Evolutionary conservation across 345 rosid species (phyloP), one percentile per base, ranked within the genome.

Genomic region (Syzygium grande): DNA sequence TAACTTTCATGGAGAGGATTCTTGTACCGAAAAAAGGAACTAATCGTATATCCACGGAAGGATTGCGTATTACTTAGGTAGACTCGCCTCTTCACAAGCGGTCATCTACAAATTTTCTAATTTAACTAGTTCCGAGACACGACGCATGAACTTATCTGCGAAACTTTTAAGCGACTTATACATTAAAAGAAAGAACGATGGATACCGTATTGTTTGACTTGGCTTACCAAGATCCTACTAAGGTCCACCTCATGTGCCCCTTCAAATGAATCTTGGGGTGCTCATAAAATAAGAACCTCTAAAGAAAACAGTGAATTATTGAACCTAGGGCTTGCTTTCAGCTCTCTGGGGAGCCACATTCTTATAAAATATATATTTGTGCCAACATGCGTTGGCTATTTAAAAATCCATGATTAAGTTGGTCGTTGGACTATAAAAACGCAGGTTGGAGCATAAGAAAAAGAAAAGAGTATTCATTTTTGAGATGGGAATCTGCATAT

Each of bases 191-290:
- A 15, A 13, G 12, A 27, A 6, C 43, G 79, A 25, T 25, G 52
- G 52, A 51, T 46, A 10, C 38, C 27, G n/a, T 17, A 30, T 84
- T 6, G 59, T 52, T 29, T 25, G 61, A 29, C 46, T 38, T 54
- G 53, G 30, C 12, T 22, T 73, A 16, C 84, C 80, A 49, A 55
- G 83, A 51, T 84, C 89, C 80, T 63, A 27, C 86, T 61, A 61
- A 21, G 19, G 6, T 52, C 84, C 84, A 52, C 43, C 84, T 88
- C 86, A 84, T 65, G 83, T 88, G 89, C 59, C 97, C 91, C 92
- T 94, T 94, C 89, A 92, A 84, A 29, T 87, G 92, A 94, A 92
- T 93, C 94, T 93, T 89, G 95, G 94, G 96, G 91, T 91, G 87
- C 56, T 89, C 89, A 88, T 56, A 88, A 86, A 41, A 38, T 46